Evolutionary conservation across 305 asterid genomes (phyloP).

Genomic region (Fraxinus angustifolia): DNA sequence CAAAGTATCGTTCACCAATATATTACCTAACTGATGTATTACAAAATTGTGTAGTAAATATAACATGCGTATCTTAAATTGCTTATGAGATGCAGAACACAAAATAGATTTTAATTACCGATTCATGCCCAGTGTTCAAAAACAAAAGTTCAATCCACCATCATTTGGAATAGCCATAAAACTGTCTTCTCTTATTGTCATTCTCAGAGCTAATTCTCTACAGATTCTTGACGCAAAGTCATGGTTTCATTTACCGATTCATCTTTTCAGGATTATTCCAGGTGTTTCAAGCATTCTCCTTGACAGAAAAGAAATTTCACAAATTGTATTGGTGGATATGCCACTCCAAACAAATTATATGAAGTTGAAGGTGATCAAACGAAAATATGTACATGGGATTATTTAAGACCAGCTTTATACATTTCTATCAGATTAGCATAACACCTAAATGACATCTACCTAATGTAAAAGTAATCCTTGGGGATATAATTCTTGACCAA

Average conservation of each 20-base stretch:
- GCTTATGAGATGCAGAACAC: neutral
- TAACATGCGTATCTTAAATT: neutral
- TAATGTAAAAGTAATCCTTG: neutral
- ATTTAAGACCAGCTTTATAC: neutral
- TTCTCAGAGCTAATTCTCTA: neutral
- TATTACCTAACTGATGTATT: neutral
- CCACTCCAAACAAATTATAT: slow-evolving; percentile 6
- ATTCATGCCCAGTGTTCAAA: neutral
- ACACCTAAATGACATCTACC: neutral
- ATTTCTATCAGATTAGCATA: neutral
- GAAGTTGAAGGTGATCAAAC: neutral
- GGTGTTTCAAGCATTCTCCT: neutral
- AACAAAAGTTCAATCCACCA: neutral
- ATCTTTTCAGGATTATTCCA: neutral
- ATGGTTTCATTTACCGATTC: neutral
- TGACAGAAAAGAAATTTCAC: neutral
- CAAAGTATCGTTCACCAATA: neutral
- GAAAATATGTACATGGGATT: neutral
- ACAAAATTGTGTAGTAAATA: neutral
- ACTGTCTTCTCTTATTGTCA: neutral
- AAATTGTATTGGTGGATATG: neutral
- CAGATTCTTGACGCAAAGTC: neutral
- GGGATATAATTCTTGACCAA: neutral
- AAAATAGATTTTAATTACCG: neutral
- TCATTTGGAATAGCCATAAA: neutral